Base-by-base conservation (phyloP, 129 eudicot genomes). In the Pseudognaphalium luteoalbum region DNA sequence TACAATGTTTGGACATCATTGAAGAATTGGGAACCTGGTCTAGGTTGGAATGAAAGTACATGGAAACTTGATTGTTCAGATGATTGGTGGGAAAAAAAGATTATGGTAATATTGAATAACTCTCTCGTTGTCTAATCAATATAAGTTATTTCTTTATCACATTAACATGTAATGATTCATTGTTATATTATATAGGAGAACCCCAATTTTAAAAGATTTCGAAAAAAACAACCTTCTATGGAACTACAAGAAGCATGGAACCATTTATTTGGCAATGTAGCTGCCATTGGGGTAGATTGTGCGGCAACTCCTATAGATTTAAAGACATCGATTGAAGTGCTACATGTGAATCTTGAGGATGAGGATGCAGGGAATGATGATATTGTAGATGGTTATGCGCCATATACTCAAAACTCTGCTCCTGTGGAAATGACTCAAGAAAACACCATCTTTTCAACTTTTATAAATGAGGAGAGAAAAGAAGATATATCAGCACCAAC, bases 161-260 rank as follows among this genome's bases (percentile, higher is more conserved):
- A 19, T 30, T 62, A 7, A 41, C 62, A 5, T 64, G 35, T 20
- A 19, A 50, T n/a, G 7, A 16, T 47, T 44, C 10, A 3, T 8
- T 71, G n/a, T 71, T 15, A 71, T 21, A 20, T 44, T 4, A 28
- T 21, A 22, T 37, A 75, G 80, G 80, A 75, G 66, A 75, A 75
- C 33, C 72, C 80, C 0, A 37, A 21, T 5, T 44, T 65, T 1
- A 75, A 64, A 51, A 66, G 22, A 20, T 16, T 76, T 33, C 7
- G 28, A 15, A 51, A 76, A 66, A 76, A 51, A 10, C 73, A 66
- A 34, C 80, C 80, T 32, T 76, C 73, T 32, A 19, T 35, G 54
- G 37, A 50, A 66, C 68, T 76, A 50, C 80, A 76, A 39, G 56
- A 50, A n/a, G 80, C 73, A 33, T 76, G 80, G 80, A 7, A 66